phyloP scores from a whole-genome alignment of 2,329 filamentous ascomycete species.

The Calonectria montana region DNA sequence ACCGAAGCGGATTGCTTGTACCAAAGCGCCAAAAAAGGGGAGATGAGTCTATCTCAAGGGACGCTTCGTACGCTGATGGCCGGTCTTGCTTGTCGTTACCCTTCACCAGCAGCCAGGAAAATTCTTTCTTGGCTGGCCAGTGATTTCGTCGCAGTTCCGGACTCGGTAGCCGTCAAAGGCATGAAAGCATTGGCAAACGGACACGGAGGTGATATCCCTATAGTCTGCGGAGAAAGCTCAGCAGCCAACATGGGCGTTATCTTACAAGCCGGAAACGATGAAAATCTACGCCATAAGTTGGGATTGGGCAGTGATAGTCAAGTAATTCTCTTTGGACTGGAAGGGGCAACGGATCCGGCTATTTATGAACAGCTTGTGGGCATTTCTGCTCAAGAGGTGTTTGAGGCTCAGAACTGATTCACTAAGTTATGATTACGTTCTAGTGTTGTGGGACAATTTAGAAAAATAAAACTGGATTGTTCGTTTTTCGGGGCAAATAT shows the following conservation, averaged over 20 bases:
- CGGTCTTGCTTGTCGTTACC: constrained; percentile 25
- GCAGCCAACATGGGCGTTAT: constrained; percentile 27
- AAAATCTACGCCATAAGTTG: constrained; percentile 5
- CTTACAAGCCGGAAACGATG: not conserved
- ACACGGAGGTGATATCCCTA: constrained; percentile 15
- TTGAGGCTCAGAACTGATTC: constrained; percentile 20
- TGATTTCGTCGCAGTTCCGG: constrained; percentile 28
- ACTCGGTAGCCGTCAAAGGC: constrained; percentile 18
- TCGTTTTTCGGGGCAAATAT: too few relatives aligned
- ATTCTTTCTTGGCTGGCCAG: constrained; percentile 28
- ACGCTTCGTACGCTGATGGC: constrained; percentile 26
- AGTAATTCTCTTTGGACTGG: constrained; percentile 25
- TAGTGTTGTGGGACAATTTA: too few relatives aligned
- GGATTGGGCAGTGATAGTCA: constrained; percentile 20
- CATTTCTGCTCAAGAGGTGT: constrained; percentile 5
- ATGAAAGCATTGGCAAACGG: constrained; percentile 28
- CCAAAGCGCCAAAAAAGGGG: constrained; percentile 26
- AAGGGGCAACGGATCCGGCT: constrained; percentile 26
- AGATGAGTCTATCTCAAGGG: not conserved
- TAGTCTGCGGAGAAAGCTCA: constrained; percentile 28
- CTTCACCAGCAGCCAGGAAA: constrained; percentile 30
- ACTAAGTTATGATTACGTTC: too few relatives aligned
- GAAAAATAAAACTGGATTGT: too few relatives aligned
- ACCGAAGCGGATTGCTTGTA: constrained; percentile 25
- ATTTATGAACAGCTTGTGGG: constrained; percentile 27